Evolutionary conservation across 2,329 filamentous ascomycete genomes (phyloP), one percentile per base, ranked within the genome.

Genomic region (Pseudopithomyces chartarum): DNA sequence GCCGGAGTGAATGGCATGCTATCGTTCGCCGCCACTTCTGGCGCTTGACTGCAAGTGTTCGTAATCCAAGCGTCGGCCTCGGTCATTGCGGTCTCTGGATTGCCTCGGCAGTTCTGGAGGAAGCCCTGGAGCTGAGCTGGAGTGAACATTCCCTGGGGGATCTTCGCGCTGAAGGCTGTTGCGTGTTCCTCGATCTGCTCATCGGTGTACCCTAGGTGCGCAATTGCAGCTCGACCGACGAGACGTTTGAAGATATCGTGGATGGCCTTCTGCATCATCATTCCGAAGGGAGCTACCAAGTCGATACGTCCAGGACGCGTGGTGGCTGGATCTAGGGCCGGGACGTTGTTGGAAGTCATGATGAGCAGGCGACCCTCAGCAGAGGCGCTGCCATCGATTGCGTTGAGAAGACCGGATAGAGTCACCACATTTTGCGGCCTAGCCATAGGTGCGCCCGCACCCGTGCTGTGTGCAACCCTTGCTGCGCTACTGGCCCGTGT

Each of bases 41-140:
- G 60, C 48, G 8, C 61, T 60, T 15, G 52, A 54, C n/a, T 26
- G 11, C 38, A 17, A 13, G 40, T 67, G 5, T 67, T 54, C 5
- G 47, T 40, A 7, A 70, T 56, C 68, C 68, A 71, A 2, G 58
- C 51, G 15, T 65, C 62, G 1, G 69, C 57, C 0, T 67, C 61
- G 11, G 38, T 33, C 15, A 70, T 38, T 7, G 63, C 68, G 34
- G 59, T 64, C 46, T 52, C 33, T 1, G 68, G 65, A 44, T 71
- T 63, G n/a, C 69, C 64, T 10, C 66, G 67, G 23, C 68, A 71
- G 19, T 45, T 54, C 47, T 72, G 65, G 5, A 72, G 56, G 36
- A 68, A 73, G 42, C 66, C 68, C 29, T 74, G 72, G 1, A 76
- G 61, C 33, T 74, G 65, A 2, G 73, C 70, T 12, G 71, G 69